A percentile compares a stretch with the other conserved stretches of the same genome.
These are phyloP conservation scores for Gliomastix tumulicola DNA, from an alignment of 2,329 filamentous ascomycete species.

Conservation along the genomic window DNA sequence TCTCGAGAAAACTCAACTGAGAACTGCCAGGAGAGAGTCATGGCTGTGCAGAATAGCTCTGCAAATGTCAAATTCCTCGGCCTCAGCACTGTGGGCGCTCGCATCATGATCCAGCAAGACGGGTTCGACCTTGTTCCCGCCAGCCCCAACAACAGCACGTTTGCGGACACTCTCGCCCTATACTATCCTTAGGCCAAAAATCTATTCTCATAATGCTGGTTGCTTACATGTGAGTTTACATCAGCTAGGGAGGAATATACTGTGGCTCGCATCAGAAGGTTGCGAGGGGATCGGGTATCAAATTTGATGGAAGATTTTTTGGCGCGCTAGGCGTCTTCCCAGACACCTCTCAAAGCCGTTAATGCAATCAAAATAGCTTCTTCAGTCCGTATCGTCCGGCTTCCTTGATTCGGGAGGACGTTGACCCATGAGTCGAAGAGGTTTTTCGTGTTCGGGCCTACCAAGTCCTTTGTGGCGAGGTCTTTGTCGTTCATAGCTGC, in stretches of 20 bases:
- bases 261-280: no score
- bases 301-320: no score
- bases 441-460: conserved; percentile 56
- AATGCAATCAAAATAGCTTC: conserved; percentile 76
- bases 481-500: conserved; percentile 57
- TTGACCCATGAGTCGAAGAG: conserved; percentile 84
- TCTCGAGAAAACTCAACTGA: conserved; percentile 29
- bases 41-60: conserved; percentile 16
- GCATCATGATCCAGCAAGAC: conserved; percentile 15
- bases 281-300: no score
- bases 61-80: conserved; percentile 14
- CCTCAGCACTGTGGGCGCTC: conserved; percentile 18
- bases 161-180: conserved; percentile 17
- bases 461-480: conserved; percentile 53
- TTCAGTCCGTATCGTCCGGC: conserved; percentile 75
- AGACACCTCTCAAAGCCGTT: conserved; percentile 57
- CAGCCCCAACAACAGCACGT: conserved; percentile 17
- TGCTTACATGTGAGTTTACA: no score
- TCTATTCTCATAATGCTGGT: no score
- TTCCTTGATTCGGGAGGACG: conserved; percentile 72
- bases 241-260: no score
- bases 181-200: conserved; percentile 12
- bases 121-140: conserved; percentile 12
- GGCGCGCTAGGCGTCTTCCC: conserved; percentile 24
- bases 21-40: conserved; percentile 38